phyloP scores from a whole-genome alignment of 2,329 filamentous ascomycete genomes.

The Drechmeria coniospora region DNA sequence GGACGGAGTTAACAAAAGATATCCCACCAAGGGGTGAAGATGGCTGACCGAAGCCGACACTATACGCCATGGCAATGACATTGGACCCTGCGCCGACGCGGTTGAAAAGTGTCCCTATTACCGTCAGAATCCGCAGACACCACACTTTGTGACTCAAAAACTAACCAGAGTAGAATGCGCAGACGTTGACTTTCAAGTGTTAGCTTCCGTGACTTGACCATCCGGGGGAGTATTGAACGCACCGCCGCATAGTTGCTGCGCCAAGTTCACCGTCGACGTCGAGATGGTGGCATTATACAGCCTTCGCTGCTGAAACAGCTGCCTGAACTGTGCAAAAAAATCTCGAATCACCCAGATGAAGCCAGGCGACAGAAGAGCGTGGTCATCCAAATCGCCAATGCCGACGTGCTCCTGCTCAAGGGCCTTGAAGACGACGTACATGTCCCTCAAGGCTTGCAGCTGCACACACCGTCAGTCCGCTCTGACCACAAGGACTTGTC shows the following conservation, averaged over 20 bases:
- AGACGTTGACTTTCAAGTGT: slow-evolving; percentile 17
- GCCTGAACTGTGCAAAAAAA: slow-evolving; percentile 12
- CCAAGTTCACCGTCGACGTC: slow-evolving; percentile 15
- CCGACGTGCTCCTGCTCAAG: slow-evolving; percentile 15
- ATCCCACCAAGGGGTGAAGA: neutral
- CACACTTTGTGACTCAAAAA: neutral
- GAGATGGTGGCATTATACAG: slow-evolving; percentile 17
- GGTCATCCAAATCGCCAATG: slow-evolving; percentile 8
- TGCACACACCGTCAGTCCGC: slow-evolving; percentile 3
- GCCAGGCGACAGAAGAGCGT: slow-evolving; percentile 10
- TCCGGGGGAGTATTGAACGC: too few relatives aligned
- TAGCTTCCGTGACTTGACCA: neutral
- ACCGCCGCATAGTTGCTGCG: slow-evolving; percentile 18
- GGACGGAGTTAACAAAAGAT: neutral
- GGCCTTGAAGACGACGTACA: slow-evolving; percentile 23
- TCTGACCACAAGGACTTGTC: neutral
- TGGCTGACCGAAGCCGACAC: slow-evolving; percentile 15
- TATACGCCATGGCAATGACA: slow-evolving; percentile 13
- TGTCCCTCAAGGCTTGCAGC: slow-evolving; percentile 24
- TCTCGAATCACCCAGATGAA: slow-evolving; percentile 13
- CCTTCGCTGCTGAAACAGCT: slow-evolving; percentile 13
- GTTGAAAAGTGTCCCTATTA: slow-evolving; percentile 10
- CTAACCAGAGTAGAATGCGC: slow-evolving; percentile 28
- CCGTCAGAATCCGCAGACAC: slow-evolving; percentile 1
- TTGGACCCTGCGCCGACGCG: slow-evolving; percentile 7